A percentile compares a stretch with the other conserved stretches of the same genome.
phyloP scores from a whole-genome alignment of 805 yeast species.

The Candida michaelii region DNA sequence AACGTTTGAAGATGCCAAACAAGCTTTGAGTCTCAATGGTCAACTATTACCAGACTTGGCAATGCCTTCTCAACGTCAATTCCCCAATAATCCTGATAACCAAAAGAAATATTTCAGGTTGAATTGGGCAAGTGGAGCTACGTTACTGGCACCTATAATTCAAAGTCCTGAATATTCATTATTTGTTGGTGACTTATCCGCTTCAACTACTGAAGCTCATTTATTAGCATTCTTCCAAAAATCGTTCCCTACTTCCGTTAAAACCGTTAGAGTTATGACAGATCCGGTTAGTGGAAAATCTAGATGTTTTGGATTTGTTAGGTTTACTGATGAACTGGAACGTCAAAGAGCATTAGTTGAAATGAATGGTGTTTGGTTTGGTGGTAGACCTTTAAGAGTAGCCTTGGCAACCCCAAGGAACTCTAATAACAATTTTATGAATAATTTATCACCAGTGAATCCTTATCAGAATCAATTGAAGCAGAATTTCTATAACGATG shows the following conservation, averaged over 20 bases:
- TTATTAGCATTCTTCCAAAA: slow-evolving; percentile 69
- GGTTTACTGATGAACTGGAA: slow-evolving; percentile 70
- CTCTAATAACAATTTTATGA: slow-evolving; percentile 9
- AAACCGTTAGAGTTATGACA: slow-evolving; percentile 83
- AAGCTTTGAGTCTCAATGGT: slow-evolving; percentile 67
- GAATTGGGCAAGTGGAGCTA: slow-evolving; percentile 86
- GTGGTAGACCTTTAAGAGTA: slow-evolving; percentile 73
- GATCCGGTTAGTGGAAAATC: slow-evolving; percentile 78
- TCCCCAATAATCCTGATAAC: slow-evolving; percentile 42
- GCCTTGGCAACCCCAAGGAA: slow-evolving; percentile 78
- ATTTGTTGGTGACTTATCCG: slow-evolving; percentile 81
- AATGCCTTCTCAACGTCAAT: slow-evolving; percentile 43
- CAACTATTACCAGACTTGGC: slow-evolving; percentile 59
- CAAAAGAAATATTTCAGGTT: slow-evolving; percentile 65
- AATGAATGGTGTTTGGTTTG: slow-evolving; percentile 80
- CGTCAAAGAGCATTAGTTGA: slow-evolving; percentile 65
- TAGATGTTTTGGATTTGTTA: slow-evolving; percentile 77
- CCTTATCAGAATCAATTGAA: slow-evolving; percentile 7
- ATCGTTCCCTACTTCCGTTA: slow-evolving; percentile 59
- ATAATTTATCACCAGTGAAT: slow-evolving; percentile 4
- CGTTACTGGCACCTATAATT: slow-evolving; percentile 66
- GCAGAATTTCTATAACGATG: slow-evolving; percentile 5
- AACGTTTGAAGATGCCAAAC: slow-evolving; percentile 64
- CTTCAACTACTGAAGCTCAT: slow-evolving; percentile 79
- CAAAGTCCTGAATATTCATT: slow-evolving; percentile 75